Evolutionary conservation across 2,329 filamentous ascomycete species (phyloP), one percentile per base, ranked within the genome.

Genomic region (Fusarium lyarnte): DNA sequence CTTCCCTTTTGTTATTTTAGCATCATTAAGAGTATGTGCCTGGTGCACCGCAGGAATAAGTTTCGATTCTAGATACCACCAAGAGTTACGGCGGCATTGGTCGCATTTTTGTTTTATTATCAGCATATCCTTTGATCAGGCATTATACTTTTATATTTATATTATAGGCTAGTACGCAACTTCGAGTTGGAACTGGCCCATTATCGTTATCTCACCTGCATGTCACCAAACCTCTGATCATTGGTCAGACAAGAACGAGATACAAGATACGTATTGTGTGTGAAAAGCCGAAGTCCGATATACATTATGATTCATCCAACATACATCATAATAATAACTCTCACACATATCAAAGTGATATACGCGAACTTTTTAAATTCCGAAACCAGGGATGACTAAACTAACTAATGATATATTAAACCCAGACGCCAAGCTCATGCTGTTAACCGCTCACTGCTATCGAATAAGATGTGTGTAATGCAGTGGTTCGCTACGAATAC

Each of bases 371-470:
- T 58, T 58, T 62, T 51, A 12, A 31, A 36, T 45, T 16, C n/a
- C 35, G 25, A 51, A 29, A 59, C 41, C 14, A 23, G 36, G 29
- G 39, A 42, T 47, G 38, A 43, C 39, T 62, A 49, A 43, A 43
- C 39, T 62, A 49, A 46, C 42, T 63, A 60, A 61, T 29, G 27
- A 69, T 63, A 19, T 27, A 53, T 46, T 43, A 27, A 62, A 62
- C 65, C 53, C 52, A 54, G 75, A 77, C 75, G 75, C 75, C 75
- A 60, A 54, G 65, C 60, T 63, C 67, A 77, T 76, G 74, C 68
- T 62, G 52, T 66, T 33, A 68, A 59, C 58, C 68, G 57, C 66
- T 72, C 59, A 58, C 51, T 68, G 31, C 46, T 54, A 45, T 36
- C 42, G 49, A 25, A 39, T 27, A 27, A 38, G 33, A 65, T 53